Percentiles rank a stretch among this genome's conserved stretches.
Conservation (phyloP, 306 rosid genomes). For the Inga leiocalycina region DNA sequence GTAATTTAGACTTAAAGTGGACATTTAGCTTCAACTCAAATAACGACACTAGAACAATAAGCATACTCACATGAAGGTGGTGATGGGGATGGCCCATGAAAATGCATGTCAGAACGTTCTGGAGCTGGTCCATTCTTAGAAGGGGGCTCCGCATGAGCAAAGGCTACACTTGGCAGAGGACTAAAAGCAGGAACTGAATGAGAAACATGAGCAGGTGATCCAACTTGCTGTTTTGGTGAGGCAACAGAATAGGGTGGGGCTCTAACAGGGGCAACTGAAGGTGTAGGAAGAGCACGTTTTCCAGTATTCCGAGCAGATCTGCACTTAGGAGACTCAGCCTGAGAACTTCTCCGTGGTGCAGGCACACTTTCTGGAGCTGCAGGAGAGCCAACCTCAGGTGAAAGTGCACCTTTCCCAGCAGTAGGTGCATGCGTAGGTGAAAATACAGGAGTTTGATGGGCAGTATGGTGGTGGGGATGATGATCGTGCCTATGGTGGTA, state of each 20-base stretch:
- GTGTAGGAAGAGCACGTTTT: conserved; percentile 51
- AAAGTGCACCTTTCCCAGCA: conserved; percentile 37
- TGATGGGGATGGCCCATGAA: conserved; percentile 44
- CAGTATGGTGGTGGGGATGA: conserved; percentile 54
- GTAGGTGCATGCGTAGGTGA: conserved; percentile 61
- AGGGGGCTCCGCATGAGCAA: conserved; percentile 74
- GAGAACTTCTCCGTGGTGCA: conserved; percentile 49
- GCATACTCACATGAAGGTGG: conserved; percentile 56
- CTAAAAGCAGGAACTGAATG: conserved; percentile 61
- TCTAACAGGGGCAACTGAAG: conserved; percentile 52
- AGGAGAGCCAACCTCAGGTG: conserved; percentile 59
- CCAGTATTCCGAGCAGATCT: conserved; percentile 45
- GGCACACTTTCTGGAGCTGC: conserved; percentile 43
- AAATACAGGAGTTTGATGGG: conserved; percentile 55
- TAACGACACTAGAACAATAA: conserved; percentile 5
- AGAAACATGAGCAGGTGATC: conserved; percentile 47
- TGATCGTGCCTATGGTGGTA: conserved; percentile 50
- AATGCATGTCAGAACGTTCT: conserved; percentile 37
- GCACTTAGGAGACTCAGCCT: conserved; percentile 71
- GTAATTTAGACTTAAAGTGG: neutral
- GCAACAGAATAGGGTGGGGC: conserved; percentile 45
- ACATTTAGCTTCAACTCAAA: conserved; percentile 25
- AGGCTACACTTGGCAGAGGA: conserved; percentile 79
- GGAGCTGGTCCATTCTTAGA: conserved; percentile 50
- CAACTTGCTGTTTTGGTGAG: conserved; percentile 52